These are phyloP conservation scores for Penicillium brevicompactum DNA, from an alignment of 2,329 filamentous ascomycete genomes.

Conservation along the genomic window DNA sequence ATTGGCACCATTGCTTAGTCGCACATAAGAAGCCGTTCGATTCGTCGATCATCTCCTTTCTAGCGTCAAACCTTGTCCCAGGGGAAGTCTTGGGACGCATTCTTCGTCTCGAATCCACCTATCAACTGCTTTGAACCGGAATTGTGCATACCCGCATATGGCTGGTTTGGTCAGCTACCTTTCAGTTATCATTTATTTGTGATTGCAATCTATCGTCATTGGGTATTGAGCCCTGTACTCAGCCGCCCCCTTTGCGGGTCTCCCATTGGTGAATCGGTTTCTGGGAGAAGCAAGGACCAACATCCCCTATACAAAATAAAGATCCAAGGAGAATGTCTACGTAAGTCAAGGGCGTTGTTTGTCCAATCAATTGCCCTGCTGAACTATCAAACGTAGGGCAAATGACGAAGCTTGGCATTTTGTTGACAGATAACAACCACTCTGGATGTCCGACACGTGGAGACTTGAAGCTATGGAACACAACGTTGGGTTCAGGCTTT, in stretches of 20 bases:
- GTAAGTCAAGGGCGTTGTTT: conserved; percentile 8
- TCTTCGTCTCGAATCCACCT: conserved; percentile 17
- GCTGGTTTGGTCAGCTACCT: conserved; percentile 1
- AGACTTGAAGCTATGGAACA: neutral
- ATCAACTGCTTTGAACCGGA: conserved; percentile 10
- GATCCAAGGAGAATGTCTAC: conserved; percentile 8
- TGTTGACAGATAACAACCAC: conserved; percentile 11
- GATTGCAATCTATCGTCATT: conserved; percentile 7
- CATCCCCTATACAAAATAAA: conserved; percentile 13
- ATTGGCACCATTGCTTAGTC: conserved; percentile 16
- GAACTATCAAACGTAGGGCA: neutral
- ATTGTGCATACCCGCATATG: conserved; percentile 10
- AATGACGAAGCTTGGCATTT: conserved; percentile 19
- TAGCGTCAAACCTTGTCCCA: conserved; percentile 19
- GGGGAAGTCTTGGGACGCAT: conserved; percentile 8
- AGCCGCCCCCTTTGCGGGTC: conserved; percentile 6
- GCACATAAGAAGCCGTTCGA: conserved; percentile 15
- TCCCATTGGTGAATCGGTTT: neutral
- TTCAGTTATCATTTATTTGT: neutral
- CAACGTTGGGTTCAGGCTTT: neutral
- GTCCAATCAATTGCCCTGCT: conserved; percentile 8
- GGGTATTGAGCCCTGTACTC: neutral
- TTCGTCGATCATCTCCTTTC: conserved; percentile 22
- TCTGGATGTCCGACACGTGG: neutral
- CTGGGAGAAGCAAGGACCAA: conserved; percentile 7